Conservation (phyloP, 768 basidiomycete genomes). For the Porphyrellus cyaneotinctus region DNA sequence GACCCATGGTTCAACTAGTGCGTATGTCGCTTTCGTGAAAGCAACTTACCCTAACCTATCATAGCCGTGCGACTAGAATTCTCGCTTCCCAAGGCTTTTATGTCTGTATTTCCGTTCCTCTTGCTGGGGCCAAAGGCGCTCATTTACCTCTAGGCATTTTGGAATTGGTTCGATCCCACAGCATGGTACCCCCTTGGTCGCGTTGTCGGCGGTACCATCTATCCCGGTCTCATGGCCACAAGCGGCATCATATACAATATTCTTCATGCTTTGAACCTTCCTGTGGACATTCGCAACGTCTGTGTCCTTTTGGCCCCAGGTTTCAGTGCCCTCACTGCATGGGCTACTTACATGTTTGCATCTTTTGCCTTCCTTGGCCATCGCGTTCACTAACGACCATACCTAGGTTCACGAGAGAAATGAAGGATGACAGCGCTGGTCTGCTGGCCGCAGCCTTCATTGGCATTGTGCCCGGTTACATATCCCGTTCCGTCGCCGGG, state of each 20-base stretch:
- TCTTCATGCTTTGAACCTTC: conserved; percentile 83
- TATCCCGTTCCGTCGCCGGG: conserved; percentile 97
- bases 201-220: conserved; percentile 97
- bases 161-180: conserved; percentile 99
- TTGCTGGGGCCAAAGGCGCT: background rate
- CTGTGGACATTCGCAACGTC: conserved; percentile 95
- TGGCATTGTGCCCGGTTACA: conserved; percentile 96
- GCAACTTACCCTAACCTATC: conserved; percentile 1
- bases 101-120: conserved; percentile 45
- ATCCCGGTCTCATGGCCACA: conserved; percentile 97
- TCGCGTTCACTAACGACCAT: background rate
- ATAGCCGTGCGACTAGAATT: conserved; percentile 88
- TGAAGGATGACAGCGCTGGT: conserved; percentile 93
- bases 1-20: conserved; percentile 99
- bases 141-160: conserved; percentile 75
- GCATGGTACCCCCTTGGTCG: conserved; percentile 99
- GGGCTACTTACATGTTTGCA: conserved; percentile 90
- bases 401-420: conserved; percentile 90
- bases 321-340: conserved; percentile 94
- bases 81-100: conserved; percentile 93
- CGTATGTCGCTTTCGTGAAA: conserved; percentile 31
- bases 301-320: conserved; percentile 97
- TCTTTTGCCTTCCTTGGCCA: background rate
- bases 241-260: conserved; percentile 95
- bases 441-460: conserved; percentile 98